Base-by-base conservation (phyloP, 225 moss, liverwort and hornwort species). In the Climacium dendroides region DNA sequence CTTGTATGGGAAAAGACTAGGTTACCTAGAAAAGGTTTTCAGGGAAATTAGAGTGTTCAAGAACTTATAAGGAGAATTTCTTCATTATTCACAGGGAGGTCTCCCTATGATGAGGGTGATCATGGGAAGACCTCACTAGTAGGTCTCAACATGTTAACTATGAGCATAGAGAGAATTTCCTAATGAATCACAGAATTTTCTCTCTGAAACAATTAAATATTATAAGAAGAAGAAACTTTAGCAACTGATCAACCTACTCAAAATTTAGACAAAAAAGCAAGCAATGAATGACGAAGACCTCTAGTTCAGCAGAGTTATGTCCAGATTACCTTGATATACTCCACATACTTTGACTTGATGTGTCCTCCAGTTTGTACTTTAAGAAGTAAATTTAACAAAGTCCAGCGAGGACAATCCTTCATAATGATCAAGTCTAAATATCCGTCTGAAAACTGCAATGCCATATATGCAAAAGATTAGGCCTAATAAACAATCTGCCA, bases 301-400 rank as follows among this genome's bases (percentile, higher is more conserved):
- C 17, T 50, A n/a, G n/a, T 50, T 65, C n/a, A 43, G 67, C 61
- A 82, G 20, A 58, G 64, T 54, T 25, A 29, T 34, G 85, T 63
- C 76, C 52, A 66, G 39, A 61, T 78, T 91, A 98, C 98, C 96
- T 97, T 98, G 41, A 98, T 74, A 83, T 97, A 98, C 80, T 97
- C 89, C 55, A 98, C 96, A 87, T 97, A 97, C 88, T 96, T 95
- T 6, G 98, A 98, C 81, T 98, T 96, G 90, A 97, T 89, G 92
- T 98, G 97, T 48, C 50, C 89, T 58, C 97, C 97, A 73, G 87
- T 94, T 89, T 96, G 95, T 75, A 98, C 87, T 67, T 92, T 87
- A 15, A 98, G 65, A 50, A 98, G 93, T 52, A 97, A 77, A 77
- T 92, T 87, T 45, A 97, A 80, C 19, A 98, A 93, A 58, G 87